Evolutionary conservation across 495 filamentous ascomycete genomes (phyloP), one percentile per base, ranked within the genome.

Genomic region (Jackrogersella minutella): DNA sequence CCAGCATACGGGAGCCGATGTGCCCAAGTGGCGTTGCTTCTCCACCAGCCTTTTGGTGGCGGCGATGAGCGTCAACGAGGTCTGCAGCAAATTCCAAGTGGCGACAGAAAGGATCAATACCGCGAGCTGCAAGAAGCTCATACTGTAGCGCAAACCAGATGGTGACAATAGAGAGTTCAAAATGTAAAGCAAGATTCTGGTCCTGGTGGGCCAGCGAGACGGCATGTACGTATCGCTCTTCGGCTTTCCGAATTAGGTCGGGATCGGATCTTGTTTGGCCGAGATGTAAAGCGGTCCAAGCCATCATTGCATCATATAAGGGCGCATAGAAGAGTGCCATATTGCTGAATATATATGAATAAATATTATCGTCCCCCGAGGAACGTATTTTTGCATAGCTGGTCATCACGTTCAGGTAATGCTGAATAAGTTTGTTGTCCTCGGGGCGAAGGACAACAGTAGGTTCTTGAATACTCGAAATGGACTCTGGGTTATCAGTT

Each of bases 341-440:
- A 24, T 59, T 66, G 26, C 55, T 66, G 46, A 66, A 66, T 17
- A 66, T 54, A 22, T 66, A 49, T 31, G 47, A 59, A 31, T 66
- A 66, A 9, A 66, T 53, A 7, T 66, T 66, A 7, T 66, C 62
- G 11, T 59, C 62, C 5, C 49, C 55, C 1, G 62, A 54, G 24
- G 19, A 54, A 46, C 62, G 62, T 66, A 66, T 60, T 16, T 66
- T 66, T 8, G 49, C 40, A n/a, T 39, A 66, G 56, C 26, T 37
- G 21, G 62, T 66, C 62, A 66, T 66, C 17, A 66, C 62, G 44
- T 58, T 66, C 21, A 66, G 17, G 33, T 59, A 66, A 21, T 66
- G 62, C 34, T 66, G 62, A 10, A 66, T 66, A 19, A 66, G 62
- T 41, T 33, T 59, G 17, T 66, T 17, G 22, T 66, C 62, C 3